Evolutionary conservation across 1,284 basidiomycete genomes (phyloP).

Genomic region (Cryptococcus amylolentus): DNA sequence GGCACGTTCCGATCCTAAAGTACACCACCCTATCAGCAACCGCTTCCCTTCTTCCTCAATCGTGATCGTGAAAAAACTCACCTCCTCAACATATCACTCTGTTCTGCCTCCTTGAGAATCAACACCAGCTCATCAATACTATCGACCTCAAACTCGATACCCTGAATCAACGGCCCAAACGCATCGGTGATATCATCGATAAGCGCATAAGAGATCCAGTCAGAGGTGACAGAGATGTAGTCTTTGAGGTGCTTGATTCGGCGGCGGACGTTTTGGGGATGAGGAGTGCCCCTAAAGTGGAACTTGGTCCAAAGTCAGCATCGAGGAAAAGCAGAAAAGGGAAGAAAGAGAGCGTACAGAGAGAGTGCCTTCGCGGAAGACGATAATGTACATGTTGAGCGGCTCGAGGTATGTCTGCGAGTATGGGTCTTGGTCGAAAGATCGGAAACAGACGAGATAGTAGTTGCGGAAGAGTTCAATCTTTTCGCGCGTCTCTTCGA

Average conservation of each 20-base stretch:
- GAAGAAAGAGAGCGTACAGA: constrained; percentile 59
- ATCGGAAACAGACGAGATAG: constrained; percentile 98
- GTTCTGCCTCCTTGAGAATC: constrained; percentile 83
- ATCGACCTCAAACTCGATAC: constrained; percentile 99
- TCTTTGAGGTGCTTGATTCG: constrained; percentile 99
- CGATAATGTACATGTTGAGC: constrained; percentile 99
- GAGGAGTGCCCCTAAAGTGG: constrained; percentile 95
- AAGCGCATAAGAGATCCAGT: constrained; percentile 99
- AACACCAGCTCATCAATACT: constrained; percentile 97
- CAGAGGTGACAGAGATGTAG: constrained; percentile 97
- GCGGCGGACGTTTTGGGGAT: constrained; percentile 94
- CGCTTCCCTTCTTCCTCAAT: background rate
- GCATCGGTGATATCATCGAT: constrained; percentile 99
- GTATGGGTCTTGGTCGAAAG: constrained; percentile 98
- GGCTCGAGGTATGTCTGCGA: constrained; percentile 97
- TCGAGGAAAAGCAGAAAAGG: background rate
- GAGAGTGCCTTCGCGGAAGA: constrained; percentile 95
- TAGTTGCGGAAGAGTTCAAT: constrained; percentile 99
- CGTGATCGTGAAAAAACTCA: constrained; percentile 28
- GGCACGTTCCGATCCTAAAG: constrained; percentile 95
- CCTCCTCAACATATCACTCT: constrained; percentile 72
- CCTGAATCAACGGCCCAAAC: constrained; percentile 96
- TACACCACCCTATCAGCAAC: constrained; percentile 15
- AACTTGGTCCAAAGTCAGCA: constrained; percentile 58
- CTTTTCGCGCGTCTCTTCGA: constrained; percentile 99